Evolutionary conservation across 2,329 filamentous ascomycete genomes (phyloP).

Genomic region (Neocucurbitaria cava): DNA sequence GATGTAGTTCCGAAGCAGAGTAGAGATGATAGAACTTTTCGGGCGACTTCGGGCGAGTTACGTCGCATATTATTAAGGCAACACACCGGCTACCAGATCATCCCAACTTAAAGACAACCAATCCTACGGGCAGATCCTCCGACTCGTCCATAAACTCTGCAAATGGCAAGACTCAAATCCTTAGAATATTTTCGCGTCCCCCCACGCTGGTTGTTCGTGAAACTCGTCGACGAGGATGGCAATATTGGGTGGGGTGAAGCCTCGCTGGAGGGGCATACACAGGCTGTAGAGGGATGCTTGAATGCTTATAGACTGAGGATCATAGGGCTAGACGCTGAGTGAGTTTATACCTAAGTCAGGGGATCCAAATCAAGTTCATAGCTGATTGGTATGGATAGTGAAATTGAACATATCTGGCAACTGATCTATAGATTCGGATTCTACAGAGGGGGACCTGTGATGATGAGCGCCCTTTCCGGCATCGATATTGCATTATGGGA

Average conservation of each 20-base stretch:
- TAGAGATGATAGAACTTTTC: too few relatives aligned
- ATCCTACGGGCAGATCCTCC: too few relatives aligned
- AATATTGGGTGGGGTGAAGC: slow-evolving; percentile 76
- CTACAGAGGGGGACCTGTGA: slow-evolving; percentile 78
- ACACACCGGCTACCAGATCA: too few relatives aligned
- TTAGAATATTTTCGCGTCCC: slow-evolving; percentile 79
- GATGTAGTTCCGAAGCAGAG: too few relatives aligned
- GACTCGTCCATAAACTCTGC: too few relatives aligned
- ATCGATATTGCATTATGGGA: slow-evolving; percentile 85
- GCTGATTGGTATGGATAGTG: slow-evolving; percentile 54
- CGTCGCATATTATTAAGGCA: too few relatives aligned
- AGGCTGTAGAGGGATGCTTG: slow-evolving; percentile 76
- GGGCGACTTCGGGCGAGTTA: too few relatives aligned
- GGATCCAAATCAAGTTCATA: too few relatives aligned
- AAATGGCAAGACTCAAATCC: slow-evolving; percentile 69
- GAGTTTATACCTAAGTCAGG: slow-evolving; percentile 5
- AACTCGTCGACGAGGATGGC: slow-evolving; percentile 72
- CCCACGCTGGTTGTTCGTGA: slow-evolving; percentile 80
- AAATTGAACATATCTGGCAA: slow-evolving; percentile 85
- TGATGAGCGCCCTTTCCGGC: slow-evolving; percentile 79
- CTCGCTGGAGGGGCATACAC: slow-evolving; percentile 74
- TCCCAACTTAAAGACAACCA: too few relatives aligned
- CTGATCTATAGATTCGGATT: slow-evolving; percentile 72
- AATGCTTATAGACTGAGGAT: slow-evolving; percentile 69
- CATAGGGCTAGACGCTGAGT: slow-evolving; percentile 76